Evolutionary conservation across 495 filamentous ascomycete genomes (phyloP).

Genomic region (Aspergillus sclerotioniger): DNA sequence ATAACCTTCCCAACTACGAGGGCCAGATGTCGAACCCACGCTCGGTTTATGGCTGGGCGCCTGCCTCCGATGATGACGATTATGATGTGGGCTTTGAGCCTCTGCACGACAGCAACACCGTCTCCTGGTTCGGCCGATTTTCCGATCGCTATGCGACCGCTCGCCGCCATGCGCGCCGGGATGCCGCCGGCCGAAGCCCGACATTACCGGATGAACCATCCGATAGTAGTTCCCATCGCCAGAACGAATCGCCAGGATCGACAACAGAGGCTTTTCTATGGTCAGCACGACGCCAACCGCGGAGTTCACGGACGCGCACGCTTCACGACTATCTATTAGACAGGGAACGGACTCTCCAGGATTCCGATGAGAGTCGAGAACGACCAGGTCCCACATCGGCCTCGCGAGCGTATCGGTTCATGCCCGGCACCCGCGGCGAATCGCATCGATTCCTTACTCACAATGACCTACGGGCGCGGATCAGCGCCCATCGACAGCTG

Average conservation of each 20-base stretch:
- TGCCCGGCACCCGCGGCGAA: slow-evolving; percentile 33
- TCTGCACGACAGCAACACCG: slow-evolving; percentile 25
- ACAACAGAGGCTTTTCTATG: slow-evolving; percentile 48
- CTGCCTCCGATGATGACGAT: slow-evolving; percentile 53
- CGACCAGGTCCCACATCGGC: slow-evolving; percentile 21
- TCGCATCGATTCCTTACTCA: slow-evolving; percentile 34
- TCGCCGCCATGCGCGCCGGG: slow-evolving; percentile 30
- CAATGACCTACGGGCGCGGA: slow-evolving; percentile 44
- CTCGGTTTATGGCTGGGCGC: slow-evolving; percentile 60
- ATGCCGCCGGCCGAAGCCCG: slow-evolving; percentile 16
- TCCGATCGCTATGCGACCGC: slow-evolving; percentile 29
- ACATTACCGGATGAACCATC: slow-evolving; percentile 17
- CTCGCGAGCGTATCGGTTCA: slow-evolving; percentile 37
- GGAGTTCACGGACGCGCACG: slow-evolving; percentile 43
- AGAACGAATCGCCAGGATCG: slow-evolving; percentile 23
- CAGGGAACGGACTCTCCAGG: slow-evolving; percentile 35
- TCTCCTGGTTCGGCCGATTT: slow-evolving; percentile 29
- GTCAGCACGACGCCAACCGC: slow-evolving; percentile 48
- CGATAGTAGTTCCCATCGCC: slow-evolving; percentile 22
- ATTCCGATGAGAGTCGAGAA: slow-evolving; percentile 34
- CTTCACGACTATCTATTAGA: slow-evolving; percentile 49
- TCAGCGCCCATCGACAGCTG: slow-evolving; percentile 50
- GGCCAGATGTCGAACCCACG: slow-evolving; percentile 47
- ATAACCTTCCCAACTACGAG: slow-evolving; percentile 45
- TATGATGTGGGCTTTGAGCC: slow-evolving; percentile 36